phyloP scores from a whole-genome alignment of 495 filamentous ascomycete genomes.

The Penicillium diatomitis region DNA sequence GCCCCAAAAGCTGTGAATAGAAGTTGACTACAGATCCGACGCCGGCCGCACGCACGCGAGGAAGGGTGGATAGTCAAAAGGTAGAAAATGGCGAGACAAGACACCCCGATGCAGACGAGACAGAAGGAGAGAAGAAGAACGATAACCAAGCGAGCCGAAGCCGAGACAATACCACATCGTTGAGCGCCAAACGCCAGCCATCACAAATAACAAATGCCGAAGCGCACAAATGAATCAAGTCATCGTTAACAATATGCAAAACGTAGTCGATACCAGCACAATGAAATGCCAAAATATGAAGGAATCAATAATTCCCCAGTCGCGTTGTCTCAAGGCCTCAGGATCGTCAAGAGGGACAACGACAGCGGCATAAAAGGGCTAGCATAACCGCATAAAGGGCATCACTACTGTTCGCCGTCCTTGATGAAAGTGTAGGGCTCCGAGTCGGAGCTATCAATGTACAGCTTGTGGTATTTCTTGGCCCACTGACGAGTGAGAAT shows the following conservation, averaged over 20 bases:
- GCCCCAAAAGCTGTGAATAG: slow-evolving; percentile 6
- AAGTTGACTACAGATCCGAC: slow-evolving; percentile 20
- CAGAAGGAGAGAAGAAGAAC: slow-evolving; percentile 16
- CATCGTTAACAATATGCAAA: slow-evolving; percentile 40
- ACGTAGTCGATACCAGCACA: slow-evolving; percentile 35
- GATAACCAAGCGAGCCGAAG: slow-evolving; percentile 11
- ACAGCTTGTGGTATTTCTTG: slow-evolving; percentile 54
- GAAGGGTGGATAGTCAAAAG: slow-evolving; percentile 21
- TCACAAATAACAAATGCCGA: slow-evolving; percentile 30
- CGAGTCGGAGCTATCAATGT: slow-evolving; percentile 30
- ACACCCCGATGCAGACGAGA: slow-evolving; percentile 25
- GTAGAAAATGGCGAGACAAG: slow-evolving; percentile 21
- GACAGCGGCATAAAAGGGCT: slow-evolving; percentile 17
- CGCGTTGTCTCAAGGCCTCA: slow-evolving; percentile 16
- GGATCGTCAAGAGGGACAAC: slow-evolving; percentile 20
- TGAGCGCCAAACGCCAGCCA: slow-evolving; percentile 34
- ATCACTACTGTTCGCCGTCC: slow-evolving; percentile 28
- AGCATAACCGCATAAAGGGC: slow-evolving; percentile 21
- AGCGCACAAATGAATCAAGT: slow-evolving; percentile 34
- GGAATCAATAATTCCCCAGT: slow-evolving; percentile 25
- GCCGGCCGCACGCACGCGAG: slow-evolving; percentile 20
- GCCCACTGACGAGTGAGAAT: slow-evolving; percentile 89
- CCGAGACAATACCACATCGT: slow-evolving; percentile 14
- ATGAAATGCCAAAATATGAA: slow-evolving; percentile 40
- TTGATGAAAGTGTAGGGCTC: slow-evolving; percentile 32